Base-by-base conservation (phyloP, 1,284 basidiomycete species). In the Sphagnurus paluster region DNA sequence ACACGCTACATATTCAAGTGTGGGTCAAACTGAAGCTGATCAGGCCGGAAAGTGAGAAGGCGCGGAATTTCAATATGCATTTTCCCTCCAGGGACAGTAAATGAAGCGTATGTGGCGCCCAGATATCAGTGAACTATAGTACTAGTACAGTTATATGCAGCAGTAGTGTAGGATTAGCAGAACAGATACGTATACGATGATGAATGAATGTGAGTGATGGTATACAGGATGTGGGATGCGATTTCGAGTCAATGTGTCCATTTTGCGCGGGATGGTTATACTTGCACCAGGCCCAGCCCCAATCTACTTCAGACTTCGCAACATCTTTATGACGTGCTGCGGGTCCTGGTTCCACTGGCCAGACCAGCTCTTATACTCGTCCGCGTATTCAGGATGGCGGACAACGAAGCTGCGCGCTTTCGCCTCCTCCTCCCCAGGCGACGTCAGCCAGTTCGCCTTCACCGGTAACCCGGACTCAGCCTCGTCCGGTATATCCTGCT, bases 301-400 rank as follows among this genome's bases (percentile, higher is more conserved):
- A 2, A 19, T 30, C 36, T 39, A 53, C 39, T 50, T 52, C 46
- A 52, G 32, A 16, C 44, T 41, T n/a, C 63, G 56, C 37, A 64
- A 46, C 38, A 54, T 55, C 43, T 48, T 52, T 24, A 64, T 66
- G 26, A 66, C 63, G 6, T 65, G 52, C 20, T 57, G 54, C 42
- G 66, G 45, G 17, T 58, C 57, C 5, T 54, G 52, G 49, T 68
- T 68, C 65, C 66, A 68, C 44, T 66, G 52, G 3, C 65, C 64
- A 7, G 59, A 58, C 64, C 63, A 65, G 50, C 23, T 29, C 42
- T 39, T 17, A 43, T 40, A 53, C 24, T 54, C 52, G 24, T 53
- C 42, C 13, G 30, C 25, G 26, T 50, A 49, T 24, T 49, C 51
- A 24, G 51, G 51, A 32, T 50, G 49, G 11, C 21, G 4, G 14